Percentiles rank a stretch among this genome's conserved stretches.
These are phyloP conservation scores for Ceratobasidium theobromae DNA, from an alignment of 1,284 basidiomycete genomes.

Conservation along the genomic window DNA sequence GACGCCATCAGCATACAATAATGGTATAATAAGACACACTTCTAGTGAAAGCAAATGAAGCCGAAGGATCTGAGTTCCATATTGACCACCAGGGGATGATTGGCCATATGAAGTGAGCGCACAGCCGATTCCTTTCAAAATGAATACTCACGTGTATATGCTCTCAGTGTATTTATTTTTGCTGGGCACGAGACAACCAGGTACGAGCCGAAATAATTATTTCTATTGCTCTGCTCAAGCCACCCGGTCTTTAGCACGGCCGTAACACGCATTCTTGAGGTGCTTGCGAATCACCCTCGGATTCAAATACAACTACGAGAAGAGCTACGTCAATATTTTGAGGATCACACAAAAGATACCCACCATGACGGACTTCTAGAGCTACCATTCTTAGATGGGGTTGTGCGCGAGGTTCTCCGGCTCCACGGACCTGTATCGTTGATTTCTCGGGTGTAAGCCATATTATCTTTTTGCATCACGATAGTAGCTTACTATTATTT, in stretches of 20 bases:
- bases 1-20: background rate
- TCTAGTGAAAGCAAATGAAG: constrained; percentile 46
- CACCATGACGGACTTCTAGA: constrained; percentile 43
- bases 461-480: too few relatives aligned
- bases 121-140: background rate
- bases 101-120: constrained; percentile 51
- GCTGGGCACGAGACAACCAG: constrained; percentile 39
- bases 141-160: background rate
- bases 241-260: constrained; percentile 41
- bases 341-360: constrained; percentile 37
- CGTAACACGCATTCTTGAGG: constrained; percentile 49
- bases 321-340: constrained; percentile 49
- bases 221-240: background rate
- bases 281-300: constrained; percentile 45
- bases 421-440: constrained; percentile 64
- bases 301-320: constrained; percentile 59
- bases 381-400: constrained; percentile 59
- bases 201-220: background rate
- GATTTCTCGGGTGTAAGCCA: constrained; percentile 59
- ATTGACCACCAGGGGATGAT: constrained; percentile 48
- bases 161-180: constrained; percentile 12
- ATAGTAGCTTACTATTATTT: background rate
- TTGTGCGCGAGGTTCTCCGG: constrained; percentile 68
- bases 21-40: background rate
- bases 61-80: constrained; percentile 43